Evolutionary conservation across 2,329 filamentous ascomycete genomes (phyloP).

Genomic region (Blumeria graminis): DNA sequence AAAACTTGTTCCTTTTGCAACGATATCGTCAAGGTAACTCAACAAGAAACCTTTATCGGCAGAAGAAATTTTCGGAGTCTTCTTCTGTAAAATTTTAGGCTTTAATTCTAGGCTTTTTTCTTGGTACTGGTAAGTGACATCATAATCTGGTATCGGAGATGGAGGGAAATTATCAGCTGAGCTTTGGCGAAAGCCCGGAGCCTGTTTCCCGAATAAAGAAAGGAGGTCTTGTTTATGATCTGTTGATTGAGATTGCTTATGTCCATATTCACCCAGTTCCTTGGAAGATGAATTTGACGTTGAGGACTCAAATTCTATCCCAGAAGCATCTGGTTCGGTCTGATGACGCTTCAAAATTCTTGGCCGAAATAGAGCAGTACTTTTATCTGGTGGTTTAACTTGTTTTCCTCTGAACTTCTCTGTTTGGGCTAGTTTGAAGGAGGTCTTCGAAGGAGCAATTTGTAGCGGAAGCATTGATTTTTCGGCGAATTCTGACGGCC

Average conservation of each 20-base stretch:
- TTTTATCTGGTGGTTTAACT: constrained; percentile 1
- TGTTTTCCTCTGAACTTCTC: constrained; percentile 2
- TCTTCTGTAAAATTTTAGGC: constrained; percentile 17
- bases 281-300: not conserved
- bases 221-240: constrained; percentile 22
- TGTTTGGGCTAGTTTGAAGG: constrained; percentile 2
- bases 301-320: not conserved
- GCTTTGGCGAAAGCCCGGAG: not conserved
- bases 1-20: constrained; percentile 8
- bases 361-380: constrained; percentile 21
- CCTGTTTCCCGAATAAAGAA: constrained; percentile 11
- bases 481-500: constrained; percentile 6
- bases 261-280: not conserved
- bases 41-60: constrained; percentile 56
- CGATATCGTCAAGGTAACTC: constrained; percentile 37
- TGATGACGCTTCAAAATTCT: constrained; percentile 26
- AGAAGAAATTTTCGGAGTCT: constrained; percentile 34
- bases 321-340: constrained; percentile 2
- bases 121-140: constrained; percentile 11
- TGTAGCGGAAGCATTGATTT: constrained; percentile 4
- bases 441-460: not conserved
- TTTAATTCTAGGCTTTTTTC: constrained; percentile 11
- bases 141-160: not conserved
- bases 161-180: not conserved
- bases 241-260: constrained; percentile 18